Evolutionary conservation across 176 grass and related monocot genomes (phyloP).

Genomic region (Chloris gayana): DNA sequence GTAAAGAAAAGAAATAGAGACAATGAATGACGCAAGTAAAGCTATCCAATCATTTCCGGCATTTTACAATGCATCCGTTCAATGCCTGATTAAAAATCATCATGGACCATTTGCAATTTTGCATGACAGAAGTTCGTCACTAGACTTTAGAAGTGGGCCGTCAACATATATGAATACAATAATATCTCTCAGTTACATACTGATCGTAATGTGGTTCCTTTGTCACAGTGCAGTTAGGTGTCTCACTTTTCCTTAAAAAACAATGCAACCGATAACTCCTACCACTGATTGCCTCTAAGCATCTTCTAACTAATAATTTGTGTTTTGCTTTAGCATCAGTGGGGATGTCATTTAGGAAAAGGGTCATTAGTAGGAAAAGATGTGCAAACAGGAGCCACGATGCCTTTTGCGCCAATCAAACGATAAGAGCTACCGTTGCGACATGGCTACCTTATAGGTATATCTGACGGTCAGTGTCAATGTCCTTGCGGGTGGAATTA

Average conservation of each 20-base stretch:
- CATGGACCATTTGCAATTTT: neutral
- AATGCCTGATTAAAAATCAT: neutral
- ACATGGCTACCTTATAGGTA: slow-evolving; percentile 22
- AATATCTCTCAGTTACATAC: neutral
- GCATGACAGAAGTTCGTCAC: neutral
- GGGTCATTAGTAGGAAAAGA: neutral
- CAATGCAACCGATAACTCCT: slow-evolving; percentile 13
- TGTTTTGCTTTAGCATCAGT: too few species aligned
- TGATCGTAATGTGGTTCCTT: neutral
- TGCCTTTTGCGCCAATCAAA: slow-evolving; percentile 34
- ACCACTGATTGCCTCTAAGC: neutral
- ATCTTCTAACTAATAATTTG: neutral
- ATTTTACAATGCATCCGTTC: neutral
- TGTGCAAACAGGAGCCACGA: neutral
- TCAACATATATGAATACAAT: neutral
- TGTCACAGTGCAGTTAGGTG: slow-evolving; percentile 6
- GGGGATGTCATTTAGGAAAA: neutral
- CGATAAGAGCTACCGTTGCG: slow-evolving; percentile 22
- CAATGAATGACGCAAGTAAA: neutral
- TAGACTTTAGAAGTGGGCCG: neutral
- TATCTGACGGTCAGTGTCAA: slow-evolving; percentile 28
- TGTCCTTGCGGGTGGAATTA: slow-evolving; percentile 25
- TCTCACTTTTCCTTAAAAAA: slow-evolving; percentile 1
- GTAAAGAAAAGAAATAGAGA: neutral
- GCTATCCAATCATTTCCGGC: neutral